Conservation (phyloP, 2,329 filamentous ascomycete genomes). For the Ophiocordyceps camponoti-floridani region DNA sequence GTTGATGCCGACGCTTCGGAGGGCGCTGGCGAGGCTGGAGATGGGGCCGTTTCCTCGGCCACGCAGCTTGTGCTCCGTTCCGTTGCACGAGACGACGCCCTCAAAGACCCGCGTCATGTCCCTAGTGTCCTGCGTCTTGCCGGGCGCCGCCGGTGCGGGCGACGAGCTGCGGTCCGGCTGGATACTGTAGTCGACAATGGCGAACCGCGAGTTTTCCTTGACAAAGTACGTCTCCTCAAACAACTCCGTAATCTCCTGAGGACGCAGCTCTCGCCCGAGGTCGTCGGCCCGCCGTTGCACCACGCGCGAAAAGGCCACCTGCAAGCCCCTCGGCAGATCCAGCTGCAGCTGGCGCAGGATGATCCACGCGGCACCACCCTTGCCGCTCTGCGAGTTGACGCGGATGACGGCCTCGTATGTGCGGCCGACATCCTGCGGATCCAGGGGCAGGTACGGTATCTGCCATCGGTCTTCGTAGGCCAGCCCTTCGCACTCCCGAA, state of each 20-base stretch:
- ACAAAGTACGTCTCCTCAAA: constrained; percentile 83
- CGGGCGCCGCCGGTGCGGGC: constrained; percentile 47
- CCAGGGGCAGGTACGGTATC: constrained; percentile 81
- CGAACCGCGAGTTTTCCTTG: constrained; percentile 67
- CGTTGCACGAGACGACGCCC: constrained; percentile 70
- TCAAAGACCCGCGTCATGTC: constrained; percentile 70
- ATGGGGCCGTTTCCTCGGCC: constrained; percentile 83
- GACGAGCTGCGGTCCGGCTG: constrained; percentile 63
- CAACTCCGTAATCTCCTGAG: constrained; percentile 68
- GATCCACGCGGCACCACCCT: constrained; percentile 89
- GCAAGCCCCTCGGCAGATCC: constrained; percentile 80
- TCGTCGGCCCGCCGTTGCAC: constrained; percentile 70
- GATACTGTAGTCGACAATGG: constrained; percentile 82
- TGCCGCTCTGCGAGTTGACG: constrained; percentile 91
- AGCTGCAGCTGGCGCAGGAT: constrained; percentile 78
- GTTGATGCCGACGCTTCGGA: constrained; percentile 63
- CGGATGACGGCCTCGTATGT: constrained; percentile 98
- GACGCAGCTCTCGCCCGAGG: constrained; percentile 67
- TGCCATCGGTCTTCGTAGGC: constrained; percentile 56
- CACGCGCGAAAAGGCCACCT: constrained; percentile 76
- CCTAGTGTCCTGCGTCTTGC: constrained; percentile 59
- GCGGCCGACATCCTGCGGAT: constrained; percentile 82
- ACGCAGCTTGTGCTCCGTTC: constrained; percentile 56
- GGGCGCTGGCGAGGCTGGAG: constrained; percentile 68
- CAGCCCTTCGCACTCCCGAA: constrained; percentile 42